Evolutionary conservation across 1,139 yeast genomes (phyloP).

Genomic region (Suhomyces terraborum): DNA sequence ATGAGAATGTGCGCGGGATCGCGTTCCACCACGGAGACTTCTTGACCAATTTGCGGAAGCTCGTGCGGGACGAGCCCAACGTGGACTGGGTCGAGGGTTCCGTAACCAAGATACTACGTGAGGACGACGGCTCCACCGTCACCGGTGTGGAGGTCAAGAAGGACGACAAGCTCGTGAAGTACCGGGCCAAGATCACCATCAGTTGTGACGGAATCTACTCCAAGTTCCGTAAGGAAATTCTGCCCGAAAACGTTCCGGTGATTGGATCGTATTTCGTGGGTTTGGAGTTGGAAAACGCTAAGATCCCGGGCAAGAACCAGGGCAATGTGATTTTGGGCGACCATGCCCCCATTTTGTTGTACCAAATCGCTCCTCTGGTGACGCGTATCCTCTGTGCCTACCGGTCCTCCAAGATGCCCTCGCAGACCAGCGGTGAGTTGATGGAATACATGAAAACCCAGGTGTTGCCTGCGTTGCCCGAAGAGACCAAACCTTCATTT

Average conservation of each 20-base stretch:
- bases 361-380: slow-evolving; percentile 80
- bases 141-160: slow-evolving; percentile 63
- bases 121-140: slow-evolving; percentile 48
- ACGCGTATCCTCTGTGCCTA: slow-evolving; percentile 91
- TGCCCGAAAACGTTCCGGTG: slow-evolving; percentile 57
- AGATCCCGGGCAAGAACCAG: slow-evolving; percentile 67
- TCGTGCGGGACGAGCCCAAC: slow-evolving; percentile 67
- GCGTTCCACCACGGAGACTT: slow-evolving; percentile 93
- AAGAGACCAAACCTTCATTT: slow-evolving; percentile 64
- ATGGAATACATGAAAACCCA: slow-evolving; percentile 57
- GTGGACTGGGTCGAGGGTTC: slow-evolving; percentile 82
- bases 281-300: slow-evolving; percentile 69
- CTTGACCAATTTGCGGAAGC: slow-evolving; percentile 70
- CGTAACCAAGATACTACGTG: slow-evolving; percentile 62
- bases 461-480: slow-evolving; percentile 74
- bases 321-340: slow-evolving; percentile 91
- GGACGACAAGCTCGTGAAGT: slow-evolving; percentile 28
- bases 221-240: slow-evolving; percentile 77
- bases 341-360: slow-evolving; percentile 85
- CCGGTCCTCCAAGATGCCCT: slow-evolving; percentile 73
- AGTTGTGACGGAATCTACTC: slow-evolving; percentile 95
- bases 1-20: slow-evolving; percentile 69
- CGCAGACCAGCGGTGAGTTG: slow-evolving; percentile 58
- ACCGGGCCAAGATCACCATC: slow-evolving; percentile 65
- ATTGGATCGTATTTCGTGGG: slow-evolving; percentile 89